phyloP scores from a whole-genome alignment of 441 rosid genomes.

The Jatropha multifida region DNA sequence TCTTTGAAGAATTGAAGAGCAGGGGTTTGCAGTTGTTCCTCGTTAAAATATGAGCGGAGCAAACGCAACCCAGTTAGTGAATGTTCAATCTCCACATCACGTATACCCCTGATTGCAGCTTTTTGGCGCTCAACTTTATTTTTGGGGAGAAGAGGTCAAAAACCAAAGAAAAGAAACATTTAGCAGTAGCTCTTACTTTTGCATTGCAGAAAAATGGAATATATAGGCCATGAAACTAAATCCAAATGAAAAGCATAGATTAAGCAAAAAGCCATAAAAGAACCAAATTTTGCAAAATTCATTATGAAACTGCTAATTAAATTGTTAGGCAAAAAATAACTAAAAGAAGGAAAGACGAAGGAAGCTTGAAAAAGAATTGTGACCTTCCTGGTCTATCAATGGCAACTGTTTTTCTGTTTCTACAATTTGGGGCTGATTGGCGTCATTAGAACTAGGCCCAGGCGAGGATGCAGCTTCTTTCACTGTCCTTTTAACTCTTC shows the following conservation, averaged over 20 bases:
- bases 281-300: neutral
- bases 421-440: slow-evolving; percentile 19
- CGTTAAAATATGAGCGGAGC: slow-evolving; percentile 52
- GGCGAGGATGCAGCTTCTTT: slow-evolving; percentile 28
- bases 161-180: neutral
- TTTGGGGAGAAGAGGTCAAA: neutral
- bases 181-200: neutral
- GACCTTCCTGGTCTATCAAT: slow-evolving; percentile 17
- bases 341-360: neutral
- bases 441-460: slow-evolving; percentile 11
- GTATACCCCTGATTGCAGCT: slow-evolving; percentile 66
- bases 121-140: slow-evolving; percentile 54
- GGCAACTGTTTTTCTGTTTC: slow-evolving; percentile 19
- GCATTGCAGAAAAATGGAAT: too few relatives aligned
- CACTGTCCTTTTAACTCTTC: slow-evolving; percentile 40
- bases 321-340: neutral
- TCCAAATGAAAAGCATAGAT: neutral
- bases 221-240: neutral
- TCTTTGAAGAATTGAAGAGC: slow-evolving; percentile 55
- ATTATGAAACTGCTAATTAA: neutral
- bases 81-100: slow-evolving; percentile 73
- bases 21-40: slow-evolving; percentile 56
- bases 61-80: slow-evolving; percentile 52
- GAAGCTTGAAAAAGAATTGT: neutral
- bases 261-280: neutral